Evolutionary conservation across 257 asterid species (phyloP).

Genomic region (Gentiana dahurica): DNA sequence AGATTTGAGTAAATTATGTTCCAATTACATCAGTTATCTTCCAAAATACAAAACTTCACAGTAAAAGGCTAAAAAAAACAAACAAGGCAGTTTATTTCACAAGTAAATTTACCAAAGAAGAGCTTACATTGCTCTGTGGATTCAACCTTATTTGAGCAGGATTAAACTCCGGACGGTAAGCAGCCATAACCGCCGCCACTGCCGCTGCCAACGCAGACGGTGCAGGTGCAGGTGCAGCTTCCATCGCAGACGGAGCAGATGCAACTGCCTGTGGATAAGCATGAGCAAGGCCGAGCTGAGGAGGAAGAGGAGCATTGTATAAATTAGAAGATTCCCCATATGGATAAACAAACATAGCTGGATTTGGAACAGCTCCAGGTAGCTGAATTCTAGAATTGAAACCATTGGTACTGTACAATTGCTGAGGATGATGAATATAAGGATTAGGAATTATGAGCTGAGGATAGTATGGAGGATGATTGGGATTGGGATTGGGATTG

Average conservation of each 20-base stretch:
- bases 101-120: neutral
- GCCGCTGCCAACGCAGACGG: no score
- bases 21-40: no score
- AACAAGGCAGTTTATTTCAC: neutral
- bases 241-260: neutral
- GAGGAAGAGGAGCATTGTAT: constrained; percentile 2
- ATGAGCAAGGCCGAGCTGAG: neutral
- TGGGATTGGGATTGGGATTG: neutral
- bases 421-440: constrained; percentile 2
- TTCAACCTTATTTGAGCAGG: neutral
- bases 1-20: no score
- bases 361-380: constrained; percentile 8
- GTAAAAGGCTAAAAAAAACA: neutral
- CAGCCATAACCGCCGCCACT: neutral
- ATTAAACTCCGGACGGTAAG: neutral
- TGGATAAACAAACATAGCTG: neutral
- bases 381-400: constrained; percentile 2
- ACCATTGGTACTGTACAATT: neutral
- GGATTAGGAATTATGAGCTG: constrained; percentile 18
- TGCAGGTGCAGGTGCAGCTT: no score
- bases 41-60: no score
- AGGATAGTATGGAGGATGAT: neutral
- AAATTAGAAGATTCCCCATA: neutral
- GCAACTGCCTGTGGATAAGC: constrained; percentile 1
- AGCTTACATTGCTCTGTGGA: constrained; percentile 1